These are phyloP conservation scores for Sordaria brevicollis DNA, from an alignment of 495 filamentous ascomycete species.

Conservation along the genomic window DNA sequence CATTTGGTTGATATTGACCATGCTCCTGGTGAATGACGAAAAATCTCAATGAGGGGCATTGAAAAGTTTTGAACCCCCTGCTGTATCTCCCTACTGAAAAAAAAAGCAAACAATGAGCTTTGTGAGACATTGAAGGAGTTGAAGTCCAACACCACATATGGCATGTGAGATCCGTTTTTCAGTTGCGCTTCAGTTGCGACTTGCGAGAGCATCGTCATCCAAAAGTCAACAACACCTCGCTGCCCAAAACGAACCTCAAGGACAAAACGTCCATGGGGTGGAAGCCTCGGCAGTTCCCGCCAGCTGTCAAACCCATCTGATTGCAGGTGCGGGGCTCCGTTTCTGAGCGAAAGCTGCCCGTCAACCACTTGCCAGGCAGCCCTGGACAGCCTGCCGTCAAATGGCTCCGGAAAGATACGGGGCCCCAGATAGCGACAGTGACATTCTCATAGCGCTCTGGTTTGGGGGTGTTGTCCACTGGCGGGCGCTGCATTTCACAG, in stretches of 20 bases:
- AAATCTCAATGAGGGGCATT: neutral
- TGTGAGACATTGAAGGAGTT: neutral
- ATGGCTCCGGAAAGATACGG: constrained; percentile 2
- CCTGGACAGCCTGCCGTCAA: neutral
- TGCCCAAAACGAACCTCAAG: no score
- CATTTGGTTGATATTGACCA: no score
- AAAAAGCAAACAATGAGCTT: neutral
- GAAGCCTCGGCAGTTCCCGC: neutral
- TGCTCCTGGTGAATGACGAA: neutral
- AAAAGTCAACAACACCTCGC: neutral
- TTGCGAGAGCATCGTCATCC: constrained; percentile 1
- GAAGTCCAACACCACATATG: neutral
- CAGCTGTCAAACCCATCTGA: neutral
- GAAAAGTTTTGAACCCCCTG: neutral
- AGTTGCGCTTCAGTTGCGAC: neutral
- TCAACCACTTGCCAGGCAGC: neutral
- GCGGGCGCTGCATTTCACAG: neutral
- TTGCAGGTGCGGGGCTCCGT: constrained; percentile 1
- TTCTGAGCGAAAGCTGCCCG: neutral
- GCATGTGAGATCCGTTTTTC: neutral
- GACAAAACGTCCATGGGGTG: neutral
- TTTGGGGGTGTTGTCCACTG: neutral
- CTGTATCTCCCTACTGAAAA: neutral
- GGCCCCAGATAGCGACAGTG: constrained; percentile 1
- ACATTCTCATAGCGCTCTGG: neutral